Percentiles rank a stretch among this genome's conserved stretches.
These are phyloP conservation scores for Blastomyces percursus DNA, from an alignment of 2,329 filamentous ascomycete species.

Conservation along the genomic window DNA sequence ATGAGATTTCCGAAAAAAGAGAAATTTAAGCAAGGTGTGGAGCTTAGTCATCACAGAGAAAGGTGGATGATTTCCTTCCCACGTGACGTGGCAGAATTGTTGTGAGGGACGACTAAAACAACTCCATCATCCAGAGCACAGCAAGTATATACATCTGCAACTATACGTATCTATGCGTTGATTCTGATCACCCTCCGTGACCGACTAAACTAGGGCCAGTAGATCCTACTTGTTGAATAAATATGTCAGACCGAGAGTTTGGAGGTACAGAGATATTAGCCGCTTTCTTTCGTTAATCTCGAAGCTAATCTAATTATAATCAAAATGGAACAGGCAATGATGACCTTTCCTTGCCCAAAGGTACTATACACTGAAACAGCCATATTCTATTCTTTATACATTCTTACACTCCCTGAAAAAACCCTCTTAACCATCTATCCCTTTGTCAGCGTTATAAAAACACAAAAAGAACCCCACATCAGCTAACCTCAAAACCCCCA, in stretches of 20 bases:
- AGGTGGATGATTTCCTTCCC: not conserved
- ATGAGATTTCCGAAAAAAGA: slow-evolving; percentile 1
- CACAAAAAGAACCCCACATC: not conserved
- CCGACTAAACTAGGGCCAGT: no score
- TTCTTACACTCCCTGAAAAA: not conserved
- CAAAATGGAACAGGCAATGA: slow-evolving; percentile 39
- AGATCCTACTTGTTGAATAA: slow-evolving; percentile 7
- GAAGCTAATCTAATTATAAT: slow-evolving; percentile 4
- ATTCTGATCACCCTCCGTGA: not conserved
- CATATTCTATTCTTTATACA: not conserved
- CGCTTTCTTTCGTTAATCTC: not conserved
- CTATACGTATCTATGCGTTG: not conserved
- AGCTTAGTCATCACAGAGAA: not conserved
- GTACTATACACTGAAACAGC: not conserved
- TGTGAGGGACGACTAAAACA: not conserved
- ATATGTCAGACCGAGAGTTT: slow-evolving; percentile 48
- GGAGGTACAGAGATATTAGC: slow-evolving; percentile 30
- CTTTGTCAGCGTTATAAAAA: not conserved
- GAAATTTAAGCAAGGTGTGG: not conserved
- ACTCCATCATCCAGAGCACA: not conserved
- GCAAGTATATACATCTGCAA: not conserved
- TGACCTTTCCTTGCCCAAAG: slow-evolving; percentile 38
- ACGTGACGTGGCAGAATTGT: slow-evolving; percentile 1
- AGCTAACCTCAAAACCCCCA: not conserved
- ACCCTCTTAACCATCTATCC: not conserved